Conservation (phyloP, 441 rosid species). For the Daphne laureola region DNA sequence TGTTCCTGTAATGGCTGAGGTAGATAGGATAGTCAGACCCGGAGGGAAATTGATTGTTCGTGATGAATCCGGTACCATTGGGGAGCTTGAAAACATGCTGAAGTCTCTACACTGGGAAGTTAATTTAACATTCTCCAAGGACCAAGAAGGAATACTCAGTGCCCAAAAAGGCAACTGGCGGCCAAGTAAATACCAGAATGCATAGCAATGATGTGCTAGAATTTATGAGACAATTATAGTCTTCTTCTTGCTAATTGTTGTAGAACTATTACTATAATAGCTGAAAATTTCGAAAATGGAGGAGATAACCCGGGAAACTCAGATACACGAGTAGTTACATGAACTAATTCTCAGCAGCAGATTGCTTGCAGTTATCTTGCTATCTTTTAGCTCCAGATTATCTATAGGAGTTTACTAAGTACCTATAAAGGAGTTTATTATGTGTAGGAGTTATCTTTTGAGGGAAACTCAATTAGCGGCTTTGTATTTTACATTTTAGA, state of each 20-base stretch:
- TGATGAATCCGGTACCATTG: conserved; percentile 44
- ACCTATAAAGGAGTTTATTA: too few relatives aligned
- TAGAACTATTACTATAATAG: conserved; percentile 1
- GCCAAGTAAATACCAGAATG: conserved; percentile 34
- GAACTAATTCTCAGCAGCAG: too few relatives aligned
- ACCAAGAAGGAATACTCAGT: conserved; percentile 71
- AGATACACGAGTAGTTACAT: too few relatives aligned
- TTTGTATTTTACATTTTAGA: too few relatives aligned
- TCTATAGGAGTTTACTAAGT: too few relatives aligned
- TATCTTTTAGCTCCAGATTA: too few relatives aligned
- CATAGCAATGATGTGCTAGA: background rate
- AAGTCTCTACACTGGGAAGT: conserved; percentile 88
- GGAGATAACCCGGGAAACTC: too few relatives aligned
- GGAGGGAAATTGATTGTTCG: conserved; percentile 80
- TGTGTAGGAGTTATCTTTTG: too few relatives aligned
- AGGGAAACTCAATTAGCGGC: too few relatives aligned
- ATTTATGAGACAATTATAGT: background rate
- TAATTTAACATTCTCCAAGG: conserved; percentile 59
- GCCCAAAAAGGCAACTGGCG: conserved; percentile 90
- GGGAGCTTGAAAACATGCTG: conserved; percentile 68
- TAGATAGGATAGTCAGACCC: conserved; percentile 84
- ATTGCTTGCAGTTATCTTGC: too few relatives aligned
- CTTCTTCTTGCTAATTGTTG: background rate
- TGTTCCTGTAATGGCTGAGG: conserved; percentile 73
- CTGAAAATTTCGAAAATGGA: too few relatives aligned